Evolutionary conservation across 2,329 filamentous ascomycete genomes (phyloP).

Genomic region (Phoma sp.): DNA sequence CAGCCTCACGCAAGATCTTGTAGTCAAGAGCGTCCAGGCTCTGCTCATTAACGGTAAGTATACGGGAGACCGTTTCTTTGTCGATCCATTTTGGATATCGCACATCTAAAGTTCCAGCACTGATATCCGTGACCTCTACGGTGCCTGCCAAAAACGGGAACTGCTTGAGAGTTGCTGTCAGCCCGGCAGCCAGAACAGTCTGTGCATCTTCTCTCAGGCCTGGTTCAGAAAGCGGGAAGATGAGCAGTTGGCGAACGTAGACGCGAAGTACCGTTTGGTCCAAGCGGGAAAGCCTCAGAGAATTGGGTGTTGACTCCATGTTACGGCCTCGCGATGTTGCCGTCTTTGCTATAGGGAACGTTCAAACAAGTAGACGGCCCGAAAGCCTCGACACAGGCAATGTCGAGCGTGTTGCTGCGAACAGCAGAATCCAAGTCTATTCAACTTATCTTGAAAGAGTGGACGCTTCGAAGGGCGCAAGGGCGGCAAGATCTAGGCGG

Average conservation of each 20-base stretch:
- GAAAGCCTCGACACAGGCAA: too few relatives aligned
- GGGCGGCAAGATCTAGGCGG: neutral
- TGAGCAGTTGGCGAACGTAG: conserved; percentile 9
- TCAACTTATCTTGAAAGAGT: too few relatives aligned
- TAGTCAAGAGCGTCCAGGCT: neutral
- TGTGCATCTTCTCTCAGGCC: neutral
- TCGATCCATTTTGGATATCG: neutral
- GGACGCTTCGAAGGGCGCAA: conserved; percentile 1
- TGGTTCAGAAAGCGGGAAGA: conserved; percentile 5
- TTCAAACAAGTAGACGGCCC: too few relatives aligned
- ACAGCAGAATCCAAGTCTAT: too few relatives aligned
- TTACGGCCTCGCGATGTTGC: neutral
- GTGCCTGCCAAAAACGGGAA: conserved; percentile 12
- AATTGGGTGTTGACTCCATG: neutral
- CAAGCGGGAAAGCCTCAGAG: neutral
- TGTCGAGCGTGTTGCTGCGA: too few relatives aligned
- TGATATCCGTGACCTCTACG: neutral
- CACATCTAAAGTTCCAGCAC: neutral
- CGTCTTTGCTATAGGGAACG: too few relatives aligned
- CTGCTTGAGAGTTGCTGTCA: neutral
- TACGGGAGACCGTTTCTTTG: neutral
- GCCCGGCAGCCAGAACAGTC: neutral
- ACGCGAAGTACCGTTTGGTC: conserved; percentile 9
- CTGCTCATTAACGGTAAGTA: neutral
- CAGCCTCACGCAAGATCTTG: neutral